Evolutionary conservation across 495 filamentous ascomycete genomes (phyloP), one percentile per base, ranked within the genome.

Genomic region (Durotheca rogersii): DNA sequence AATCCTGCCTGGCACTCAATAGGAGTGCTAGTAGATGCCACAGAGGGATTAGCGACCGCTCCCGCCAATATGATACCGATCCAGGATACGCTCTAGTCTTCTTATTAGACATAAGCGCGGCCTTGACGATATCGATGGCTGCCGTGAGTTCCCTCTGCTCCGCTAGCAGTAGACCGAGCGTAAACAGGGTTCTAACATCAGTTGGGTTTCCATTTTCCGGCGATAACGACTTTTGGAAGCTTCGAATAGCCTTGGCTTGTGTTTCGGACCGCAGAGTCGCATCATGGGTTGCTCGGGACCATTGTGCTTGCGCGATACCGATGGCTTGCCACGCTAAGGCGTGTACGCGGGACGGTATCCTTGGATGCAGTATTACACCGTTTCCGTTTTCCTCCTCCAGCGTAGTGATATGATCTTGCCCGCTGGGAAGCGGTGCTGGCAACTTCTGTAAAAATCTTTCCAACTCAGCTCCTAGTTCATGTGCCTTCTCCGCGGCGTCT

Each of bases 11-110:
- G 6, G 90, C 88, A 59, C 89, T 95, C 6, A 97, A 75, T 20
- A 96, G 72, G 27, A 97, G 71, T 1, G 88, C 84, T 40, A 97
- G 79, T 2, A 96, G 73, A 69, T 98, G 94, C 87, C 93, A 94
- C 11, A 89, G 43, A 3, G 84, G 80, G 12, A 88, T 77, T 17
- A 86, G 64, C 46, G 81, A 75, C 46, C 82, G 66, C 68, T 86
- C 74, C 14, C 67, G 65, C 67, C 67, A 69, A 50, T 72, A 72
- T 10, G 69, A 68, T 9, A 67, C 67, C 6, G 68, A 71, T 20
- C 64, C 65, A 30, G 64, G 62, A 34, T 69, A 67, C 7, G 68
- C 68, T 17, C 51, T 54, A 0, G 60, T 39, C 4, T 65, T 60
- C 37, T 69, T 74, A 65, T 58, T 74, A 10, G 70, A 66, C 40